A percentile compares a stretch with the other conserved stretches of the same genome.
Evolutionary conservation across 2,329 filamentous ascomycete genomes (phyloP).

Genomic region (Botrytis squamosa): DNA sequence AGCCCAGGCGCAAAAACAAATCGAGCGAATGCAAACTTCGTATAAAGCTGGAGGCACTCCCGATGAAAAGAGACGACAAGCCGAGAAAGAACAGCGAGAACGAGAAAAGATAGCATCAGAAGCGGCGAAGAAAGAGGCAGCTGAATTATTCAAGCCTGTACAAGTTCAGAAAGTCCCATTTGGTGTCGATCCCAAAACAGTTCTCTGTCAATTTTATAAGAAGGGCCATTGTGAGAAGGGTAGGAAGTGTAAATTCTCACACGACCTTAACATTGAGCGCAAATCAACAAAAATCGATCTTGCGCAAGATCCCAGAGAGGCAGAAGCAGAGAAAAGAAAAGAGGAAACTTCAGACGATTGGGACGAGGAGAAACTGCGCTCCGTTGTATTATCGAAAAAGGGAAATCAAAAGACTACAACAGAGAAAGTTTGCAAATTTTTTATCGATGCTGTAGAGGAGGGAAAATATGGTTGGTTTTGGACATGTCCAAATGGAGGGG

Average conservation of each 20-base stretch:
- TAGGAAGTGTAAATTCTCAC: conserved; percentile 96
- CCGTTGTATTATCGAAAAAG: conserved; percentile 92
- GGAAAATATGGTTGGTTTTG: conserved; percentile 99
- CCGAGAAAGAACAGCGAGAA: conserved; percentile 67
- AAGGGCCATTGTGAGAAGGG: conserved; percentile 97
- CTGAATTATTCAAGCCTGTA: conserved; percentile 81
- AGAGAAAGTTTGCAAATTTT: conserved; percentile 99
- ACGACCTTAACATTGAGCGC: conserved; percentile 84
- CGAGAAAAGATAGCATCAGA: conserved; percentile 92
- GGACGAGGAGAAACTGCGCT: conserved; percentile 94
- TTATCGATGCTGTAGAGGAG: conserved; percentile 95
- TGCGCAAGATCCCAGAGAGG: conserved; percentile 78
- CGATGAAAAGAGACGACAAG: conserved; percentile 79
- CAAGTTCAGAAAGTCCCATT: conserved; percentile 98
- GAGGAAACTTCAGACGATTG: conserved; percentile 92
- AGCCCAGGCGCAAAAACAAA: conserved; percentile 82
- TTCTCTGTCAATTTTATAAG: conserved; percentile 95
- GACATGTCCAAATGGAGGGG: conserved; percentile 92
- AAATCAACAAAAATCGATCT: conserved; percentile 91
- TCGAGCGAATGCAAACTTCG: conserved; percentile 77
- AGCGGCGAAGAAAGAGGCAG: conserved; percentile 74
- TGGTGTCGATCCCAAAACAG: conserved; percentile 95
- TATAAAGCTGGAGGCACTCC: conserved; percentile 72
- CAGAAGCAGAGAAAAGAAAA: conserved; percentile 76
- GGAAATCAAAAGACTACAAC: conserved; percentile 94